Evolutionary conservation across 768 basidiomycete genomes (phyloP), one percentile per base, ranked within the genome.

Genomic region (Rhodotorula sphaerocarpa): DNA sequence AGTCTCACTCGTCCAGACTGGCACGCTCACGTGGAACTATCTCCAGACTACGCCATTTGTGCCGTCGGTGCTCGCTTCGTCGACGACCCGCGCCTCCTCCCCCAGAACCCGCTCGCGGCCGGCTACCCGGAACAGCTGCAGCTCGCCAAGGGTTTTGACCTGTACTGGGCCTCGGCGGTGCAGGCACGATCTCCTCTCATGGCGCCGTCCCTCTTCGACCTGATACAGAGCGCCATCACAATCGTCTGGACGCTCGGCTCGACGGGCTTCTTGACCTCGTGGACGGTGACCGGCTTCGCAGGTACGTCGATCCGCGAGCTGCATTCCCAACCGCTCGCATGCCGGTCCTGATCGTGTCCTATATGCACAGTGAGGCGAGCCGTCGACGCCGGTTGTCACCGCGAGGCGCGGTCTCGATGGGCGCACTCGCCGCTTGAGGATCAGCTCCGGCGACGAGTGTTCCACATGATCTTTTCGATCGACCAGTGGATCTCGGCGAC

Each of bases 301-400:
- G 18, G 57, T 51, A 4, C 30, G 34, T 41, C 18, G 25, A 2
- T 46, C 45, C 45, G 7, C 44, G 23, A 10, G 23, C 44, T 18
- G 23, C 7, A n/a, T 25, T 10, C 23, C 6, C 23, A n/a, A 7
- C 11, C 5, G 16, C n/a, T 43, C 50, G 23, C 20, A 25, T 21
- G 3, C 80, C 81, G 1, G 82, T 81, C 0, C n/a, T 80, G 81
- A n/a, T n/a, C n/a, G n/a, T n/a, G n/a, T n/a, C n/a, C n/a, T n/a
- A n/a, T n/a, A n/a, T n/a, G n/a, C n/a, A n/a, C n/a, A n/a, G n/a
- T n/a, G n/a, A n/a, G 0, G 83, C 83, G 84, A 52, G 82, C 83
- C 1, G 83, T 87, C 72, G 87, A 90, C 66, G 81, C 87, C 43
- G 88, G 88, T 33, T 84, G 82, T 2, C 88, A 90, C 74, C 79